Conservation (phyloP, 2,329 filamentous ascomycete species). For the Fusarium stilboides region DNA sequence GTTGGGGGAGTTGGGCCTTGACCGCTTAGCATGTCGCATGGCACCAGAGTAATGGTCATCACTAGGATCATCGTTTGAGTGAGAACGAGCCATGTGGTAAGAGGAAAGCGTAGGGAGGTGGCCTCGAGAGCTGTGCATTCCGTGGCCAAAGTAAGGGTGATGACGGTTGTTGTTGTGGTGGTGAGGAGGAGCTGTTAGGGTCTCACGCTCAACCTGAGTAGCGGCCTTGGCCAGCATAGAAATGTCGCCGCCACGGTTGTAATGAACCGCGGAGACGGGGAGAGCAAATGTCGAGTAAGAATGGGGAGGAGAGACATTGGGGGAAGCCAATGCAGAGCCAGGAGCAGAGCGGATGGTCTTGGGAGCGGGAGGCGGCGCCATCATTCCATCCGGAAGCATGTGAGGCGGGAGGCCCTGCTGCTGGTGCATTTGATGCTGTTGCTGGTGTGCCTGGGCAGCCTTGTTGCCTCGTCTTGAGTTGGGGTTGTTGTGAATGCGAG, state of each 20-base stretch:
- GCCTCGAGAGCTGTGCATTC: constrained; percentile 65
- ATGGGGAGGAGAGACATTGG: constrained; percentile 95
- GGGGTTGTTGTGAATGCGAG: constrained; percentile 98
- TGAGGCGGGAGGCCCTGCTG: constrained; percentile 59
- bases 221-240: constrained; percentile 73
- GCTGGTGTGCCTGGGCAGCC: constrained; percentile 63
- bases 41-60: constrained; percentile 82
- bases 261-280: constrained; percentile 65
- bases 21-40: constrained; percentile 85
- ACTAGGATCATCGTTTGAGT: constrained; percentile 82
- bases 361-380: constrained; percentile 81
- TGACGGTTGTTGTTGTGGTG: constrained; percentile 64
- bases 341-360: constrained; percentile 91
- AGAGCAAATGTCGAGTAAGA: constrained; percentile 82
- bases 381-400: constrained; percentile 74
- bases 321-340: constrained; percentile 87
- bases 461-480: constrained; percentile 97
- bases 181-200: constrained; percentile 58
- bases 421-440: constrained; percentile 56
- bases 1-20: constrained; percentile 92
- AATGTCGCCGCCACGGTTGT: constrained; percentile 68
- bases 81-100: constrained; percentile 95
- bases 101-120: constrained; percentile 83
- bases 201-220: constrained; percentile 74
- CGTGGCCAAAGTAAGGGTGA: constrained; percentile 69